Base-by-base conservation (phyloP, 768 basidiomycete genomes). In the Serpula lacrymans region DNA sequence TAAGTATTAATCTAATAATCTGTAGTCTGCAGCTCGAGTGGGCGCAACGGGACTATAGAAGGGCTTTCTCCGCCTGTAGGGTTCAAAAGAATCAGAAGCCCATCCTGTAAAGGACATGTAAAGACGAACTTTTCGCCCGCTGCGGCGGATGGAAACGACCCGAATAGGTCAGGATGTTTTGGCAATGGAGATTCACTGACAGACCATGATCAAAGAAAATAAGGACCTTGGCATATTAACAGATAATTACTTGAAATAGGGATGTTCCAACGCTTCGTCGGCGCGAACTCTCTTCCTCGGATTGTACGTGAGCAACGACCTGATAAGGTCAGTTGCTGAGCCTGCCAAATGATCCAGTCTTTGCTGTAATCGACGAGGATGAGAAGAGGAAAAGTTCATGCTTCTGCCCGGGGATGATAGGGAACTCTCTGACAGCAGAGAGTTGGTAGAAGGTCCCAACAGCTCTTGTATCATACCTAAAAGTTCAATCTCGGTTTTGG, bases 161-260 rank as follows among this genome's bases (percentile, higher is more conserved):
- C 79, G 65, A 99, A 98, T 43, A 98, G 68, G 55, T 95, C 92
- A 12, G 92, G 89, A 59, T 98, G 94, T 58, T 99, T 98, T 0
- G 96, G 96, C 26, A 89, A 65, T 1, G 96, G 96, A 0, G 91
- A 85, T 65, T 98, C 96, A 4, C 92, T 96, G 47, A 23, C 21
- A 6, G 18, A 42, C 36, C 9, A 25, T 32, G 27, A 44, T 23
- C 21, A 37, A 26, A 27, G 13, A 37, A 6, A 20, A 39, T 6
- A 20, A 39, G 18, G 24, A 16, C n/a, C n/a, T n/a, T n/a, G n/a
- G n/a, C n/a, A n/a, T n/a, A n/a, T n/a, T 14, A 47, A 6, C n/a
- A 14, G 20, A 18, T 17, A 8, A 42, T 30, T 31, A 94, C 94
- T 69, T 79, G 62, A 98, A 96, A 64, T 95, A 99, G 3, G 86